phyloP scores from a whole-genome alignment of 1,139 yeast species.

The Kodamaea anthophila region DNA sequence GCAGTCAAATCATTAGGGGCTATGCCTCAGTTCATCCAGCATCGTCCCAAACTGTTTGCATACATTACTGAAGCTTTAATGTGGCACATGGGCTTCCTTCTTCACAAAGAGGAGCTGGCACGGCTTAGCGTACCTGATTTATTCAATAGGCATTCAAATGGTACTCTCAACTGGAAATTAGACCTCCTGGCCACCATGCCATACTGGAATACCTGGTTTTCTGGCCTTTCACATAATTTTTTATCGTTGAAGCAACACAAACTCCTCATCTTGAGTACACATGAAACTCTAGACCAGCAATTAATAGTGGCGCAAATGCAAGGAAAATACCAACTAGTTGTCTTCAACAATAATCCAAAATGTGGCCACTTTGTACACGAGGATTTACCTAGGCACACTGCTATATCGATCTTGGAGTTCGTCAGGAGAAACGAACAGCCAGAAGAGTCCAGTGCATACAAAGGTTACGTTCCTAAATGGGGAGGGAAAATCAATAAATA shows the following conservation, averaged over 20 bases:
- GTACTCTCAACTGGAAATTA: constrained; percentile 50
- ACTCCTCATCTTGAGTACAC: constrained; percentile 78
- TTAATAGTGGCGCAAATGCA: constrained; percentile 96
- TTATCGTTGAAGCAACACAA: constrained; percentile 51
- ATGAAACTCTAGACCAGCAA: constrained; percentile 78
- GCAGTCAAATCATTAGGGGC: constrained; percentile 64
- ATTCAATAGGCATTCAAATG: constrained; percentile 20
- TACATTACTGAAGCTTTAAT: constrained; percentile 58
- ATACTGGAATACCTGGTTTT: constrained; percentile 83
- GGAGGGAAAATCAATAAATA: constrained; percentile 38
- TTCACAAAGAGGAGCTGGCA: constrained; percentile 60
- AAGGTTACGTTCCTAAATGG: constrained; percentile 46
- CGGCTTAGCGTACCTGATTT: constrained; percentile 70
- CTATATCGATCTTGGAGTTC: constrained; percentile 48
- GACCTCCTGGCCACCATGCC: constrained; percentile 55
- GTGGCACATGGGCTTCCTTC: constrained; percentile 67
- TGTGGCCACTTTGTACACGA: constrained; percentile 93
- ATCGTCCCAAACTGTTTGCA: constrained; percentile 56
- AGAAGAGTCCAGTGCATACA: constrained; percentile 20
- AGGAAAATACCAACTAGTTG: constrained; percentile 84
- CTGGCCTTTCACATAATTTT: constrained; percentile 60
- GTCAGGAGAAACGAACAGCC: constrained; percentile 25
- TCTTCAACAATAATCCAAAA: constrained; percentile 51
- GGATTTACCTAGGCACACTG: constrained; percentile 69
- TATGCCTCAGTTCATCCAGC: constrained; percentile 59